A percentile compares a stretch with the other conserved stretches of the same genome.
phyloP scores from a whole-genome alignment of 2,329 filamentous ascomycete species.

The Ascochyta rabiei region DNA sequence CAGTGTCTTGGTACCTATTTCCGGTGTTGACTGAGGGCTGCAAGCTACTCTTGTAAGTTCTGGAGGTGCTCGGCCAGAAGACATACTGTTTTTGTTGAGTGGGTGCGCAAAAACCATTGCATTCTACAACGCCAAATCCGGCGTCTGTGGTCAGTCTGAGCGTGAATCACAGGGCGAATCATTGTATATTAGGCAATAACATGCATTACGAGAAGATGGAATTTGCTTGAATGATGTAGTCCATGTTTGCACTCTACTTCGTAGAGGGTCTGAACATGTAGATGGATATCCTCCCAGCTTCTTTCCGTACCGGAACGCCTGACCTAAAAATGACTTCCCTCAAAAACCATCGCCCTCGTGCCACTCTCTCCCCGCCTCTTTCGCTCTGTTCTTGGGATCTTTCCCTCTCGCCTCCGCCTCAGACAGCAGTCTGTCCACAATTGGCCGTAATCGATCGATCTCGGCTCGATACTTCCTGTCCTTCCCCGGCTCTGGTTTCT shows the following conservation, averaged over 20 bases:
- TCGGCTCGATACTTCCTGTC: constrained; percentile 52
- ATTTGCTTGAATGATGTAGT: not conserved
- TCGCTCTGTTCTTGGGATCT: constrained; percentile 58
- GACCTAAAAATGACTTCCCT: constrained; percentile 11
- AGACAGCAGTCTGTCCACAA: constrained; percentile 51
- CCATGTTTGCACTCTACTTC: not conserved
- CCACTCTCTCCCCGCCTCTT: constrained; percentile 61
- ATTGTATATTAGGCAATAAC: not conserved
- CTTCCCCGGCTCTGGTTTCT: constrained; percentile 46
- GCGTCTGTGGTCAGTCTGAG: not conserved
- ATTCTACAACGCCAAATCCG: constrained; percentile 12
- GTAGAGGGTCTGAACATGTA: not conserved
- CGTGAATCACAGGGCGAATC: not conserved
- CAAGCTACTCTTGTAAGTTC: not conserved
- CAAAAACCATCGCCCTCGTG: constrained; percentile 62
- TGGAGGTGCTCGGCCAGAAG: not conserved
- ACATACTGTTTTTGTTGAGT: not conserved
- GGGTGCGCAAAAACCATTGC: constrained; percentile 1
- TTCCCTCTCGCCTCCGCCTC: constrained; percentile 58
- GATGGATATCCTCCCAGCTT: constrained; percentile 1
- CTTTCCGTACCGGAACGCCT: constrained; percentile 1
- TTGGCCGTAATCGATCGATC: constrained; percentile 52
- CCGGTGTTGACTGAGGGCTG: not conserved
- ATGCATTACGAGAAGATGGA: not conserved
- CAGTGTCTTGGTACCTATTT: not conserved